Conservation (phyloP, 768 basidiomycete genomes). For the Xanthoconium purpureum region DNA sequence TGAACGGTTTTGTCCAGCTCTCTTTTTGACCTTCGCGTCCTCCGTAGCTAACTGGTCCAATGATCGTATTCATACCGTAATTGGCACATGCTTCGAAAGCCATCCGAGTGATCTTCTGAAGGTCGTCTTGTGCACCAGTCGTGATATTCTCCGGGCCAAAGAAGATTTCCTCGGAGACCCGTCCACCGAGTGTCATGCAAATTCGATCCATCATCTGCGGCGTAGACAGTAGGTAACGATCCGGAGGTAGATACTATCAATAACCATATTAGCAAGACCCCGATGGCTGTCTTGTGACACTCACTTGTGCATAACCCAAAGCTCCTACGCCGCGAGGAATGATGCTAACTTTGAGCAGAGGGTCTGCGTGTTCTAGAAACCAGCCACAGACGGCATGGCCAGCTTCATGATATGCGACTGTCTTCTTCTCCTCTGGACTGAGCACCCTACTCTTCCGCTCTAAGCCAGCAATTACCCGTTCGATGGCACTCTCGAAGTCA, state of each 20-base stretch:
- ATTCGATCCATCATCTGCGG: conserved; percentile 94
- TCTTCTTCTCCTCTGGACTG: conserved; percentile 95
- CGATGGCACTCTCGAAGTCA: conserved; percentile 97
- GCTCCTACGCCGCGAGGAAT: conserved; percentile 96
- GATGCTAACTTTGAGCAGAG: conserved; percentile 95
- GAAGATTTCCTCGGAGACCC: conserved; percentile 98
- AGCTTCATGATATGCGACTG: conserved; percentile 98
- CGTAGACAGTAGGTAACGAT: conserved; percentile 92
- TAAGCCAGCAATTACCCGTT: conserved; percentile 94
- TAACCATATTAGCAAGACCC: conserved; percentile 8
- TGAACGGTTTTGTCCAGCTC: conserved; percentile 95
- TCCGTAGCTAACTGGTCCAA: conserved; percentile 96
- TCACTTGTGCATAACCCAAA: conserved; percentile 91
- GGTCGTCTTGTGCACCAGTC: conserved; percentile 96
- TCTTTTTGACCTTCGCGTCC: conserved; percentile 82
- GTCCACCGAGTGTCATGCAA: conserved; percentile 97
- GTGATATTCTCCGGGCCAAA: conserved; percentile 91
- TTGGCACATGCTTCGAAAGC: conserved; percentile 94
- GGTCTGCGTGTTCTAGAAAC: conserved; percentile 98
- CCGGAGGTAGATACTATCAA: conserved; percentile 83
- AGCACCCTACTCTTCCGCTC: conserved; percentile 95
- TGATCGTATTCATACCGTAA: conserved; percentile 94
- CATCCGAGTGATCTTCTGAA: conserved; percentile 97
- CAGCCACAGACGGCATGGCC: conserved; percentile 98
- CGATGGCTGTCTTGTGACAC: conserved; percentile 12